phyloP scores from a whole-genome alignment of 306 rosid species.

The Prunus dulcis region DNA sequence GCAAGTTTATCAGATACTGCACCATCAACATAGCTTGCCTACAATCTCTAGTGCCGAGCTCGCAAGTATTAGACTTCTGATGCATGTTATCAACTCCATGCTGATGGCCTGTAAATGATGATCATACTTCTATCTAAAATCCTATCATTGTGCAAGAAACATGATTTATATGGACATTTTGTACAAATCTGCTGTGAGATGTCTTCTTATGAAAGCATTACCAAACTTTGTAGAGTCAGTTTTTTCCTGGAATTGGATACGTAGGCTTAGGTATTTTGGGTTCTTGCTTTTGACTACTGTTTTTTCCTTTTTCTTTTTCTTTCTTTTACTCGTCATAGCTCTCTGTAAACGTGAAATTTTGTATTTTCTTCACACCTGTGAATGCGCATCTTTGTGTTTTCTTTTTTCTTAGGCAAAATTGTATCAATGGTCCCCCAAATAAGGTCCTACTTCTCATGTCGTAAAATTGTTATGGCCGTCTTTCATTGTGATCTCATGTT shows the following conservation, averaged over 20 bases:
- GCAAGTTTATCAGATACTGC: slow-evolving; percentile 90
- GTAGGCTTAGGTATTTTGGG: not conserved
- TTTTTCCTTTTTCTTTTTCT: not conserved
- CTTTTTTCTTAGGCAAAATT: too few relatives aligned
- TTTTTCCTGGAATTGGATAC: not conserved
- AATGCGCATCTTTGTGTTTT: not conserved
- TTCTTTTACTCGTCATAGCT: not conserved
- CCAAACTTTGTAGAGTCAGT: slow-evolving; percentile 15
- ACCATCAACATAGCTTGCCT: slow-evolving; percentile 78
- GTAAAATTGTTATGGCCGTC: too few relatives aligned
- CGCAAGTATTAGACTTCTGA: slow-evolving; percentile 60
- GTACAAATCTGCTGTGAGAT: slow-evolving; percentile 14
- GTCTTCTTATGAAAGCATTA: not conserved
- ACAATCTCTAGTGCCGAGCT: slow-evolving; percentile 48
- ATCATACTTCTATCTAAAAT: not conserved
- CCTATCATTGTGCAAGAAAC: slow-evolving; percentile 7
- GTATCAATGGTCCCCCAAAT: too few relatives aligned
- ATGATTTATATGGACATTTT: slow-evolving; percentile 4
- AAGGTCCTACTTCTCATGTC: too few relatives aligned
- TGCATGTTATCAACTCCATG: slow-evolving; percentile 94
- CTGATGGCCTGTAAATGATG: slow-evolving; percentile 80
- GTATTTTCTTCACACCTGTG: slow-evolving; percentile 1
- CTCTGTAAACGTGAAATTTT: slow-evolving; percentile 6
- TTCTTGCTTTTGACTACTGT: not conserved
- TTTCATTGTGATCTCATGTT: too few relatives aligned